Conservation (phyloP, 73 alveolate genomes). For the Paramecium primaurelia region DNA sequence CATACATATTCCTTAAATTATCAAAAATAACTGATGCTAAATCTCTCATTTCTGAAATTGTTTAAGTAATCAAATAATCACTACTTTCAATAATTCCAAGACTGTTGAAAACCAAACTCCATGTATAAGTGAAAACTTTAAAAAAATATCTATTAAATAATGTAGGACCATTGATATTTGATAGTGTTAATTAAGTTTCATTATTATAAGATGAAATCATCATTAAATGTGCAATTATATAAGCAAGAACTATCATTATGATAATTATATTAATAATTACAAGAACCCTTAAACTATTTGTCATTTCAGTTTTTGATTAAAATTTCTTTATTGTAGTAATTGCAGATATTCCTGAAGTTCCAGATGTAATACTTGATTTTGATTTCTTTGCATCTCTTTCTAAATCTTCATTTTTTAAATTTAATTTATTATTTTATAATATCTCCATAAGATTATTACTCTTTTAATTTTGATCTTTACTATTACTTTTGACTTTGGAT, state of each 20-base stretch:
- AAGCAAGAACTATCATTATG: neutral
- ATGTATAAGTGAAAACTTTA: neutral
- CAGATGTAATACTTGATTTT: neutral
- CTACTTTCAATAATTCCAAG: neutral
- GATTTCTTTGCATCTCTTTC: neutral
- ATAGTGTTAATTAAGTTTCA: neutral
- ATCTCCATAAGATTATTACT: neutral
- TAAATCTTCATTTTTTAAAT: neutral
- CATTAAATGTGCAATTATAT: neutral
- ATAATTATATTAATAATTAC: neutral
- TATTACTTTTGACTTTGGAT: neutral
- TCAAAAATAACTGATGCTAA: neutral
- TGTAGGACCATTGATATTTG: neutral
- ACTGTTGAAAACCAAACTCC: neutral
- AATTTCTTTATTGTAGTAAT: neutral
- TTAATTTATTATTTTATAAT: neutral
- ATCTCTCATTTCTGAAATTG: neutral
- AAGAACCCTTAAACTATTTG: neutral
- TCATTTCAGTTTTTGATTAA: neutral
- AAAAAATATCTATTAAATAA: neutral
- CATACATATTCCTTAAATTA: neutral
- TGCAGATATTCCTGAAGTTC: constrained; percentile 42
- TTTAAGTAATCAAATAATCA: neutral
- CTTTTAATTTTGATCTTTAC: neutral
- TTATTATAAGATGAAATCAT: neutral